These are phyloP conservation scores for Coemansia guatemalensis DNA, from an alignment of 192 early-diverging fungal species.

Conservation along the genomic window DNA sequence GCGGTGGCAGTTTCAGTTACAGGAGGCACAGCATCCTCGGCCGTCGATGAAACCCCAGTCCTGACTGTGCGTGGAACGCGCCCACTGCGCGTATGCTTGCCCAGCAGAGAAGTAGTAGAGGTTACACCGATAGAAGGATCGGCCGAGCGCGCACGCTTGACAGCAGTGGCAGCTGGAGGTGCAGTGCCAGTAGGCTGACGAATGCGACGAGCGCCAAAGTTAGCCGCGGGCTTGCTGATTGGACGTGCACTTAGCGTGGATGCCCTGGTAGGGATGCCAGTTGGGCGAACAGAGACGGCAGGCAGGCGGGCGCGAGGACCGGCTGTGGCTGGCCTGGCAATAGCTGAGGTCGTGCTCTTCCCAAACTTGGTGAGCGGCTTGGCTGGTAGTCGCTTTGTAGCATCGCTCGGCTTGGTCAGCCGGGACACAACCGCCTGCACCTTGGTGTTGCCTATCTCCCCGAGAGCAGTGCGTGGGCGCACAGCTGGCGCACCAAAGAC, in stretches of 20 bases:
- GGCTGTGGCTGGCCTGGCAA: conserved; percentile 12
- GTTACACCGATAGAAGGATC: not conserved
- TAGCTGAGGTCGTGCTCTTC: conserved; percentile 3
- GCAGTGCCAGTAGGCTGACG: not conserved
- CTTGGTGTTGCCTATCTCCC: conserved; percentile 28
- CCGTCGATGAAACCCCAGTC: not conserved
- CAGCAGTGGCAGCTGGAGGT: conserved; percentile 1
- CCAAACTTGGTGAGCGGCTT: conserved; percentile 6
- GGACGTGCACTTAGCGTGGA: conserved; percentile 10
- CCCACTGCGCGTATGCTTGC: conserved; percentile 50
- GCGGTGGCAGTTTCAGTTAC: not conserved
- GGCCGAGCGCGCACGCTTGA: conserved; percentile 23
- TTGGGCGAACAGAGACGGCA: conserved; percentile 1
- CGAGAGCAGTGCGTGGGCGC: conserved; percentile 31
- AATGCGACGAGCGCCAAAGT: conserved; percentile 30
- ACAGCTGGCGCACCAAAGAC: conserved; percentile 13
- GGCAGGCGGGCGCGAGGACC: conserved; percentile 13
- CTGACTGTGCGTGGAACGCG: conserved; percentile 11
- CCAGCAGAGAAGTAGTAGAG: conserved; percentile 8
- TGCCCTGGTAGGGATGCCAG: not conserved
- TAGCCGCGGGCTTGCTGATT: conserved; percentile 36
- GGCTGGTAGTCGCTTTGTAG: conserved; percentile 5
- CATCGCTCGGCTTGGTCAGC: conserved; percentile 32
- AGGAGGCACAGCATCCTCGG: not conserved
- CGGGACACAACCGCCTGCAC: conserved; percentile 10